These are phyloP conservation scores for Bryum argenteum DNA, from an alignment of 225 moss, liverwort and hornwort genomes.

Conservation along the genomic window DNA sequence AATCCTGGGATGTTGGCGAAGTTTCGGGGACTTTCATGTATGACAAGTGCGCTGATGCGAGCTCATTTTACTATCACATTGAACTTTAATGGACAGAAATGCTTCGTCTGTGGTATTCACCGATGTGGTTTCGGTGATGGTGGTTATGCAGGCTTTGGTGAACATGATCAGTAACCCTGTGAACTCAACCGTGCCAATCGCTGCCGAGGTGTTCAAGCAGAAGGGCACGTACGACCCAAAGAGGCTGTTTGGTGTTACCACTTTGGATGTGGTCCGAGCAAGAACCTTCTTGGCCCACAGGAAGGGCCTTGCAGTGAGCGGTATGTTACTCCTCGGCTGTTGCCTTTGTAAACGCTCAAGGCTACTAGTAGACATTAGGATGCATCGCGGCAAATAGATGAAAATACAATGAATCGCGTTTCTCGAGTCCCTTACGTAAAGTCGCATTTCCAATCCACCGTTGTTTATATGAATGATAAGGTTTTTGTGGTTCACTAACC, in stretches of 20 bases:
- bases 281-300: conserved; percentile 55
- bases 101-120: too few species aligned
- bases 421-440: too few species aligned
- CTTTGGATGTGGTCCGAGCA: conserved; percentile 69
- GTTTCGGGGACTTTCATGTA: too few species aligned
- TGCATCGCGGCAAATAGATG: too few species aligned
- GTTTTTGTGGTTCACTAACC: too few species aligned
- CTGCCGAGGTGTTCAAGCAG: conserved; percentile 65
- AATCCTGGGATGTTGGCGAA: too few species aligned
- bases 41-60: too few species aligned
- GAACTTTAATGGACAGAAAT: too few species aligned
- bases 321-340: conserved; percentile 18
- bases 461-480: background rate
- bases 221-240: conserved; percentile 57
- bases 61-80: too few species aligned
- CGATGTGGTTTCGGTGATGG: conserved; percentile 6
- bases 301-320: conserved; percentile 48
- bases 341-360: background rate
- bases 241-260: conserved; percentile 66
- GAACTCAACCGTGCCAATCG: conserved; percentile 69
- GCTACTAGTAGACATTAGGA: too few species aligned
- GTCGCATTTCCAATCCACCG: too few species aligned
- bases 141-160: conserved; percentile 54
- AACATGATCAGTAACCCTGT: conserved; percentile 77
- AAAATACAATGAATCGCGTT: too few species aligned